Evolutionary conservation across 2,329 filamentous ascomycete genomes (phyloP), one percentile per base, ranked within the genome.

Genomic region (Phialophora tarda): DNA sequence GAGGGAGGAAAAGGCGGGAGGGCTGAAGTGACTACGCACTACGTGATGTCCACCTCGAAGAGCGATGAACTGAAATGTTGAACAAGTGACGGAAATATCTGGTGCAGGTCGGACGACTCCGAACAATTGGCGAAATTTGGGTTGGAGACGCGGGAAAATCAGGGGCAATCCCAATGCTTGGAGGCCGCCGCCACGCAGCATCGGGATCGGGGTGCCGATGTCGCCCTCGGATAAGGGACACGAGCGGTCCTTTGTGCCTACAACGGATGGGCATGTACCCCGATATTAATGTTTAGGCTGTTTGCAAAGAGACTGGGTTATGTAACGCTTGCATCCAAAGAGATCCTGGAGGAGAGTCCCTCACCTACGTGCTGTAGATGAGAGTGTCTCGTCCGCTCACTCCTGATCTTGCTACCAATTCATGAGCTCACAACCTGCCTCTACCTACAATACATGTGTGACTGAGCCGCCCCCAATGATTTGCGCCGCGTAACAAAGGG

Each of bases 141-240:
- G 50, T 62, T 62, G 60, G 60, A 62, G 59, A 61, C 23, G 59
- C 59, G 59, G 59, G 59, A 61, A 23, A 53, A 61, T 61, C 59
- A 53, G 47, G 59, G 59, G 59, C 48, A 21, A 8, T 17, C 6
- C 23, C 48, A 24, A 32, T 24, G 59, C 30, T 38, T 53, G 28
- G 47, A 14, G 44, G 41, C 30, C 28, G 24, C 58, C 17, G n/a
- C 44, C n/a, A 23, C 44, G 44, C 17, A n/a, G 47, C 23, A 6
- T 17, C 28, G n/a, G 21, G 3, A 30, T 11, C 17, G 53, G 28
- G 53, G 28, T 30, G 26, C 41, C 21, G 8, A 41, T 53, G 44
- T 26, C 34, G 59, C 26, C 24, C 26, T 41, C 59, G 59, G 59
- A 54, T 61, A 54, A 61, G 28, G 28, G 23, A 61, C 38, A 44